A percentile compares a stretch with the other conserved stretches of the same genome.
These are phyloP conservation scores for Asterella californica DNA, from an alignment of 225 moss, liverwort and hornwort species.

Conservation along the genomic window DNA sequence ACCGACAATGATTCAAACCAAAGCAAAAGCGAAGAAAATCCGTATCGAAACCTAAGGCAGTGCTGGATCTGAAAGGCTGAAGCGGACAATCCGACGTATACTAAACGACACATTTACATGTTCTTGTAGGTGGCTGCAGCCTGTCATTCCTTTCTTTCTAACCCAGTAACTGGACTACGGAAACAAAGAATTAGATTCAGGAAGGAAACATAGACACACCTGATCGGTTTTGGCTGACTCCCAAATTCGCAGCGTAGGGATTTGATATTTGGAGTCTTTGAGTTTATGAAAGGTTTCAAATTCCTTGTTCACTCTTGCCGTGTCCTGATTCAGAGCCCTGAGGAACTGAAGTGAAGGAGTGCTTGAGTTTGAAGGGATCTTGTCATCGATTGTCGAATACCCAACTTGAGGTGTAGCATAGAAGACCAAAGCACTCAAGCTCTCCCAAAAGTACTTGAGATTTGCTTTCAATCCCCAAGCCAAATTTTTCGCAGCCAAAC, in stretches of 20 bases:
- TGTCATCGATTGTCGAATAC: not conserved
- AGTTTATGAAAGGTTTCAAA: not conserved
- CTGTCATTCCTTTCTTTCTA: too few species aligned
- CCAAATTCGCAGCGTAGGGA: conserved; percentile 11
- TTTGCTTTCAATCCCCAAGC: not conserved
- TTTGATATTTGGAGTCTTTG: not conserved
- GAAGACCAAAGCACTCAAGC: conserved; percentile 18
- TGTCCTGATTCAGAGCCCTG: not conserved
- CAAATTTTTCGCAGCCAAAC: not conserved
- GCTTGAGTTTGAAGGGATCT: not conserved
- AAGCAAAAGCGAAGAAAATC: too few species aligned
- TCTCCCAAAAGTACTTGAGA: not conserved
- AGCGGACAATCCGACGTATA: too few species aligned
- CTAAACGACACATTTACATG: too few species aligned
- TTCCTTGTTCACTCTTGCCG: conserved; percentile 7
- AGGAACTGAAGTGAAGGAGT: conserved; percentile 16
- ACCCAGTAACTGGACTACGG: not conserved
- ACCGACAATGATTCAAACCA: too few species aligned
- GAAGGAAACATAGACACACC: not conserved
- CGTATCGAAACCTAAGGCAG: too few species aligned
- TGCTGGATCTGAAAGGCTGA: too few species aligned
- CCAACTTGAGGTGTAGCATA: conserved; percentile 10
- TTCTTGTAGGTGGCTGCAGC: too few species aligned
- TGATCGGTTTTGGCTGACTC: conserved; percentile 13
- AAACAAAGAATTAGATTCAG: not conserved